These are phyloP conservation scores for Microbotryomycetes sp. DNA, from an alignment of 1,284 basidiomycete species.

Conservation along the genomic window DNA sequence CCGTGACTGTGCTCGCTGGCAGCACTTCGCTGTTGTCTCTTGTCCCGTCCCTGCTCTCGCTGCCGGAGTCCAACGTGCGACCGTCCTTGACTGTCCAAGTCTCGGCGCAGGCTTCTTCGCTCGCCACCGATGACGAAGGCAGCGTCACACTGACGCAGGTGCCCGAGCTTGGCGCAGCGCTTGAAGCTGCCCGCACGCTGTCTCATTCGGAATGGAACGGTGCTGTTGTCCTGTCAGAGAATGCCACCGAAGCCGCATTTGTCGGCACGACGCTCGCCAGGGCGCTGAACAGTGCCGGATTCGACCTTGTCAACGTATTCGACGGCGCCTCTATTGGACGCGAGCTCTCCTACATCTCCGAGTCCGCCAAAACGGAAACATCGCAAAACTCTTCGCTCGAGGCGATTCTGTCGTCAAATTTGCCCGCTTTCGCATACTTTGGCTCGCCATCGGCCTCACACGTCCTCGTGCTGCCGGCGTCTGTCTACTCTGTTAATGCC, in stretches of 20 bases:
- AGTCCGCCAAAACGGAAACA: not conserved
- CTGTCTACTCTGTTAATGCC: slow-evolving; percentile 28
- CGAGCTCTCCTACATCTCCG: slow-evolving; percentile 43
- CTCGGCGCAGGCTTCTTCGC: slow-evolving; percentile 33
- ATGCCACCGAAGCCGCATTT: slow-evolving; percentile 61
- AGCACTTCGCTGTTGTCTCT: slow-evolving; percentile 52
- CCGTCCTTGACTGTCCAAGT: slow-evolving; percentile 49
- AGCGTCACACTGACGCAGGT: slow-evolving; percentile 56
- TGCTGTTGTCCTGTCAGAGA: slow-evolving; percentile 70
- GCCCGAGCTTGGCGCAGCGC: slow-evolving; percentile 53
- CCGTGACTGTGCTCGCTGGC: slow-evolving; percentile 41
- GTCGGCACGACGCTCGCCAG: slow-evolving; percentile 65
- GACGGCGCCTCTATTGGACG: slow-evolving; percentile 64
- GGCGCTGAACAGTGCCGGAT: slow-evolving; percentile 42
- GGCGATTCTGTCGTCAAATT: slow-evolving; percentile 10
- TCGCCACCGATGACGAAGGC: slow-evolving; percentile 69
- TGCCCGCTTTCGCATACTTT: slow-evolving; percentile 28
- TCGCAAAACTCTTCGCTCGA: slow-evolving; percentile 6
- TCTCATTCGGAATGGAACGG: slow-evolving; percentile 44
- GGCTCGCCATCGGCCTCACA: slow-evolving; percentile 36
- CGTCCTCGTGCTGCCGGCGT: slow-evolving; percentile 33
- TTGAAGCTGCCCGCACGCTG: slow-evolving; percentile 22
- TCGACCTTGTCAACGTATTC: slow-evolving; percentile 69
- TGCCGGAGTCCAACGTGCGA: slow-evolving; percentile 55
- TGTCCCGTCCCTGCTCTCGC: slow-evolving; percentile 66